Evolutionary conservation across 1,139 yeast genomes (phyloP), one percentile per base, ranked within the genome.

Genomic region (Groenewaldozyma sp.): DNA sequence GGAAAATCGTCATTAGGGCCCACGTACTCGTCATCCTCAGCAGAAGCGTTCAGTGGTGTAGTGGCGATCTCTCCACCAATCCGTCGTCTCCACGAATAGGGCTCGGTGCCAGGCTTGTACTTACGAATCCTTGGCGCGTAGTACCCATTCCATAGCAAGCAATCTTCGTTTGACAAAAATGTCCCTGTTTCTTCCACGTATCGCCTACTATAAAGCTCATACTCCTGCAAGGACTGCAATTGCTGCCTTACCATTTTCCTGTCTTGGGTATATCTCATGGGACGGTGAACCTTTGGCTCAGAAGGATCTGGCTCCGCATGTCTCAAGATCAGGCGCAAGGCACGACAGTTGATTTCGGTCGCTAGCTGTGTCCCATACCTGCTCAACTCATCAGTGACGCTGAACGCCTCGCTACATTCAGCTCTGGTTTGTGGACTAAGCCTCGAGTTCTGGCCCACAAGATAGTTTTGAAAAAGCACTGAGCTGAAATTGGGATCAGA

Each of bases 381-480:
- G 31, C 24, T 34, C 17, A 28, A 28, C 31, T 40, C 32, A 34
- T 49, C 50, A 16, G 43, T 33, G 11, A 38, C 19, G 37, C 63
- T 57, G 35, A 58, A 40, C 38, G 46, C 37, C 10, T 59, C 59
- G 10, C 56, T 39, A 34, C 55, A 49, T 3, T 34, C 37, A 2
- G 41, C 44, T 1, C 53, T 48, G 2, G 52, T 45, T 1, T 27
- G 42, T 1, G 54, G 4, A 2, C 51, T 39, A 31, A 58, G 44
- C 14, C 50, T 47, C n/a, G 51, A 46, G 24, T 48, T 44, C 28
- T 53, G 50, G 2, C 59, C 56, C 2, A 51, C 48, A 2, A 58
- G 45, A 39, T 62, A 64, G 43, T 64, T 65, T 34, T 64, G 69
- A 36, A 62, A 53, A 3, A 64, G 34, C 2, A 58, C 52, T 17